A percentile compares a stretch with the other conserved stretches of the same genome.
Conservation (phyloP, 164 flowering plant genomes). For the Pachysandra terminalis region DNA sequence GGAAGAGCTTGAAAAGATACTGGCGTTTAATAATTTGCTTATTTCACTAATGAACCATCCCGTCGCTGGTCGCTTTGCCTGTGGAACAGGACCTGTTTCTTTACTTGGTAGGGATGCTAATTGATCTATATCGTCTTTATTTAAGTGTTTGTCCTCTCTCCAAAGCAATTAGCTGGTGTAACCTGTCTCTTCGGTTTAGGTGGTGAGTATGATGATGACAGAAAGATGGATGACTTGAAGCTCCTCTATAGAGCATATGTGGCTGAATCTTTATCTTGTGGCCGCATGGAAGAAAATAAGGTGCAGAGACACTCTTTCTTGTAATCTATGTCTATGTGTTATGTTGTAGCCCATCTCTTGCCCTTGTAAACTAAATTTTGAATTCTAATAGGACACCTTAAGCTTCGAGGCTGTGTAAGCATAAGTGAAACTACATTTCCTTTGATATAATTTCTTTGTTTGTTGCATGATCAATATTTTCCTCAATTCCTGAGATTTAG, state of each 20-base stretch:
- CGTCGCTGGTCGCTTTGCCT: conserved; percentile 60
- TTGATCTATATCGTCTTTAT: conserved; percentile 7
- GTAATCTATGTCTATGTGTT: conserved; percentile 2
- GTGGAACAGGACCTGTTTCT: conserved; percentile 82
- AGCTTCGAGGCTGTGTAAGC: too few relatives aligned
- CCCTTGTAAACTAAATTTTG: background rate
- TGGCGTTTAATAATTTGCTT: conserved; percentile 63
- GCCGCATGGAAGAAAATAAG: conserved; percentile 75
- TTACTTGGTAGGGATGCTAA: conserved; percentile 49
- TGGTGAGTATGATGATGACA: conserved; percentile 85
- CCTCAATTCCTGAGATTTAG: too few relatives aligned
- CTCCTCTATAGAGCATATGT: conserved; percentile 80
- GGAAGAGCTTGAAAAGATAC: conserved; percentile 68
- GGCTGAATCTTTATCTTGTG: conserved; percentile 68
- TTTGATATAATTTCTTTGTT: too few relatives aligned
- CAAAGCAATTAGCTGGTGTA: conserved; percentile 6
- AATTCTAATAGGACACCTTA: background rate
- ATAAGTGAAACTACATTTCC: too few relatives aligned
- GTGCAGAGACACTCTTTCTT: conserved; percentile 27
- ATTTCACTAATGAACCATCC: conserved; percentile 62
- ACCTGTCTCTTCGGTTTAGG: conserved; percentile 41
- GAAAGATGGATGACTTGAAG: conserved; percentile 85
- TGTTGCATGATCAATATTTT: too few relatives aligned
- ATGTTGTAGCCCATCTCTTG: background rate
- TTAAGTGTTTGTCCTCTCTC: background rate